A percentile compares a stretch with the other conserved stretches of the same genome.
Evolutionary conservation across 352 stramenopile genomes (phyloP).

Genomic region (Albugo candida): DNA sequence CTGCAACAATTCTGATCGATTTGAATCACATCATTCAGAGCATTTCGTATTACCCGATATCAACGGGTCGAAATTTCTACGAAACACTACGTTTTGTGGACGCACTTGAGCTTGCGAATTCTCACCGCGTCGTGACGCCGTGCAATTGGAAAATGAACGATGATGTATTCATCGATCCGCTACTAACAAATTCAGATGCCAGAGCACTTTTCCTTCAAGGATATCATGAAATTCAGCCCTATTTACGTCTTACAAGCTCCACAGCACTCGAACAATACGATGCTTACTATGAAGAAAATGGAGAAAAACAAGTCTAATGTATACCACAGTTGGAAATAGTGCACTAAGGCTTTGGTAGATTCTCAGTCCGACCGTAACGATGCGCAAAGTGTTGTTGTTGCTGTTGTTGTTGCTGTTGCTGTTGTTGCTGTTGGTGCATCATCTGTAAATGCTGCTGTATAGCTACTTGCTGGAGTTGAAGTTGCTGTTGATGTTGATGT

Average conservation of each 20-base stretch:
- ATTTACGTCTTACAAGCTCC: conserved; percentile 51
- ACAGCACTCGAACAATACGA: conserved; percentile 37
- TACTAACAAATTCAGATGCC: conserved; percentile 32
- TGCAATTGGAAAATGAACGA: conserved; percentile 77
- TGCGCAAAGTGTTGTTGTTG: conserved; percentile 16
- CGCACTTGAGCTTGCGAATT: conserved; percentile 45
- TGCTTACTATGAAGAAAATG: background rate
- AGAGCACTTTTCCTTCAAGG: conserved; percentile 64
- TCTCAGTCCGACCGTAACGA: background rate
- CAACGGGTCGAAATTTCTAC: conserved; percentile 63
- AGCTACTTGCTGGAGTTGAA: conserved; percentile 9
- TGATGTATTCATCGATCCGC: conserved; percentile 67
- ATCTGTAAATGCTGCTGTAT: conserved; percentile 11
- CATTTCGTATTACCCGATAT: conserved; percentile 39
- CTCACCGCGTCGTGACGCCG: conserved; percentile 57
- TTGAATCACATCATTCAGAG: conserved; percentile 50
- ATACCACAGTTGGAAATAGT: too few relatives aligned
- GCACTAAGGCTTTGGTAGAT: too few relatives aligned
- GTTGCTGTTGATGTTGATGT: conserved; percentile 6
- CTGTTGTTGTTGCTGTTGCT: conserved; percentile 21
- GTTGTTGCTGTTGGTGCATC: conserved; percentile 14
- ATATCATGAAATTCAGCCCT: conserved; percentile 68
- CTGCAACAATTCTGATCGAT: conserved; percentile 44
- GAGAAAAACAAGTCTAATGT: background rate
- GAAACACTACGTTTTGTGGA: conserved; percentile 53